Base-by-base conservation (phyloP, 139 green algal genomes). In the Klebsormidium nitens region DNA sequence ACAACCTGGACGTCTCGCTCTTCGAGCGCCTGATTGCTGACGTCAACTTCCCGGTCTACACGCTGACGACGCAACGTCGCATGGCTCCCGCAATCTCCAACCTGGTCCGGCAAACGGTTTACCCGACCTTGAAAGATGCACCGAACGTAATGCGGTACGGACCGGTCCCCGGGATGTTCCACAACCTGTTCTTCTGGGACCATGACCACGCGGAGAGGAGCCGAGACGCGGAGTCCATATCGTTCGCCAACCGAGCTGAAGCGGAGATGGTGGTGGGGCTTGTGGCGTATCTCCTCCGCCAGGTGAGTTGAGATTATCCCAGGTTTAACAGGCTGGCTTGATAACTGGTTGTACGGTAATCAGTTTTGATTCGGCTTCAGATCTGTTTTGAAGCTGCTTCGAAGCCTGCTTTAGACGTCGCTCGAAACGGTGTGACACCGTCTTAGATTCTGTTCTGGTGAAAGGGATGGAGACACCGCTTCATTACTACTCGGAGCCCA, bases 1-100 rank as follows among this genome's bases (percentile, higher is more conserved):
- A 49, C 19, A 73, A 80, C 35, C 74, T 80, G 34, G 70, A 81
- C 36, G 66, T 92, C 3, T 93, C 87, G 1, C 66, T 93, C 23
- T 93, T 95, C 74, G 89, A 95, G 74, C 77, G 89, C 4, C 81
- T 95, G 26, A 58, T 58, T 14, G 62, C 35, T 3, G 14, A 58
- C 26, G 11, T 6, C 23, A 17, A 47, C 61, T 74, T 87, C 5
- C 79, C 82, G 0, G 76, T 85, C 44, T 36, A 47, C 29, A 85
- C 73, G 0, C 77, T 95, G 37, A 19, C 8, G n/a, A 52, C 76
- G 66, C 89, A 95, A 78, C 77, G 86, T 49, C 81, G 89, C 66
- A 95, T 95, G 89, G 84, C 85, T 29, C 82, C 77, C 2, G 58
- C 72, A 14, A 80, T 89, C 47, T 52, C 59, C 61, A 14, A 61